Base-by-base conservation (phyloP, 2,329 filamentous ascomycete species). In the Clathrospora elynae region DNA sequence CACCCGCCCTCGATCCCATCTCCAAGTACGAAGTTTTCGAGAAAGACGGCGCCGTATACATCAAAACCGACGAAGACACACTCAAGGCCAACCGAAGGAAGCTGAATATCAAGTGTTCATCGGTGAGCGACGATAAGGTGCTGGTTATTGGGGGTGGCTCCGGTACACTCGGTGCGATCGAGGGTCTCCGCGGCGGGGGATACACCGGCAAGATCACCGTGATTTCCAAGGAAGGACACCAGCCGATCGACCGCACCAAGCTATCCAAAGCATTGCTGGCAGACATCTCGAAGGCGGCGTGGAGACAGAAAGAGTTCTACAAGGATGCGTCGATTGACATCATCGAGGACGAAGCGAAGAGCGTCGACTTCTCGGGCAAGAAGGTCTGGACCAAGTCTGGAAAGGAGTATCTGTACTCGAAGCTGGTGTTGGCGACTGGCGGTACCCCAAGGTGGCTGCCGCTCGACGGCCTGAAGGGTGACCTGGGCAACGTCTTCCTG, bases 211-310 rank as follows among this genome's bases (percentile, higher is more conserved):
- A 81, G 41, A 84, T 99, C 56, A 95, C 90, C 1, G 77, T 96
- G 61, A 84, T 99, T 60, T 85, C 88, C 9, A 85, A 82, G 53
- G 93, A 99, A 71, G 86, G 88, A 14, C 87, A 93, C 67, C 79
- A 87, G 22, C 91, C 91, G 20, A 91, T 97, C 59, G 93, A 99
- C 73, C 84, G 93, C 13, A 90, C 93, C 8, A 97, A 97, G 77
- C 80, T 99, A 28, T 96, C 91, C 64, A 99, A 99, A 73, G 90
- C 92, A 0, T 78, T 99, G 9, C 80, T 96, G 50, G 83, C 88
- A 5, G 92, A 99, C 65, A 71, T 83, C 1, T 78, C 80, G 30
- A 96, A 95, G 73, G 73, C 96, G 29, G 83, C 86, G 28, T 87
- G 85, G 78, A 81, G 93, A 49, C 81, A 88, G 38, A 79, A 83